These are phyloP conservation scores for Adenanthera pavonina DNA, from an alignment of 306 rosid genomes.

Conservation along the genomic window DNA sequence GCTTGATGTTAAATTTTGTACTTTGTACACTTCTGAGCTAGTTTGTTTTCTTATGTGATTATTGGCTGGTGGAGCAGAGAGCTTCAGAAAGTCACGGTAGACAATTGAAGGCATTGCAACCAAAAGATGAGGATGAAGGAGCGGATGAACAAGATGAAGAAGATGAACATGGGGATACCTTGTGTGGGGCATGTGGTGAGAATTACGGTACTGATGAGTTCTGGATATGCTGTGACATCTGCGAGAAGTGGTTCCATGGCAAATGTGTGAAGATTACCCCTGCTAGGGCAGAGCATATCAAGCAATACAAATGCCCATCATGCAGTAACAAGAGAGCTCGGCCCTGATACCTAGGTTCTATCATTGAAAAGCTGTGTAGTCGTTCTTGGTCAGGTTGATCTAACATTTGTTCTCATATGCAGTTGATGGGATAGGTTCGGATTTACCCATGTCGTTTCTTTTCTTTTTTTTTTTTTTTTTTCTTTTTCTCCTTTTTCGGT, in stretches of 20 bases:
- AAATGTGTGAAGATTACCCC: conserved; percentile 93
- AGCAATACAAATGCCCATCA: conserved; percentile 95
- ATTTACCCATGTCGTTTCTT: conserved; percentile 43
- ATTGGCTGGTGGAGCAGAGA: conserved; percentile 52
- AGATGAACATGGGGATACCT: conserved; percentile 82
- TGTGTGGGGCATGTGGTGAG: conserved; percentile 89
- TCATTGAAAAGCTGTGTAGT: conserved; percentile 34
- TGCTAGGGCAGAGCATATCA: conserved; percentile 84
- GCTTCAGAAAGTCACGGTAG: conserved; percentile 61
- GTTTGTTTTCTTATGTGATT: conserved; percentile 28
- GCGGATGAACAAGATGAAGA: conserved; percentile 71
- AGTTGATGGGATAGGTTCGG: conserved; percentile 43
- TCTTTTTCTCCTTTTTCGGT: background rate
- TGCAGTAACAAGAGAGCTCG: conserved; percentile 93
- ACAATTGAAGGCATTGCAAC: conserved; percentile 45
- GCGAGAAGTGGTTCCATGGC: conserved; percentile 94
- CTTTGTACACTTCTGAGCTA: conserved; percentile 26
- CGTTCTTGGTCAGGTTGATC: conserved; percentile 42
- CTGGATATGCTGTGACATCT: conserved; percentile 91
- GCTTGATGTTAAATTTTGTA: background rate
- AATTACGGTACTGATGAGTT: conserved; percentile 76
- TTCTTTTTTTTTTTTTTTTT: conserved; percentile 26
- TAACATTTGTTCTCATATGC: conserved; percentile 38
- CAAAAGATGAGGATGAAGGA: conserved; percentile 69
- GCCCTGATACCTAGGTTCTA: conserved; percentile 33